Base-by-base conservation (phyloP, 257 asterid species). In the Forsythia viridissima region DNA sequence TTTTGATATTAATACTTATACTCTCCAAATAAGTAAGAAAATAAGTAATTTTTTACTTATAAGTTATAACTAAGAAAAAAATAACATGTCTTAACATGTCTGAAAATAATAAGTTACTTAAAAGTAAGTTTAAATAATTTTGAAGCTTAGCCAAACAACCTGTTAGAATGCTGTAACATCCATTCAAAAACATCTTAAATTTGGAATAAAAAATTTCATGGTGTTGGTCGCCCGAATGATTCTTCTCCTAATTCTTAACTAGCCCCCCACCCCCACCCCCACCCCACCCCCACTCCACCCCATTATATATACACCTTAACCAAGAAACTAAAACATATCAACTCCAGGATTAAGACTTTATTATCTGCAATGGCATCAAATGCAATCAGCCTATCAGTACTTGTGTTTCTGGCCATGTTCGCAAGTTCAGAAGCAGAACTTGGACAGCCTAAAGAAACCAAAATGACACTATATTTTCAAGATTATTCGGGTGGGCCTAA, bases 401-500 rank as follows among this genome's bases (percentile, higher is more conserved):
- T 82, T 68, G 37, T 77, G 55, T 52, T 82, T 73, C 12, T 86
- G 12, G 44, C 73, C 74, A 70, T 57, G 11, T 52, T 82, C 72
- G 52, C 69, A 30, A 42, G 3, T 42, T 74, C 85, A 16, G 5
- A 21, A 11, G 83, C 85, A 0, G 63, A 79, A 8, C 71, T 63
- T 8, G 68, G 55, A 67, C 84, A 79, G 37, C 83, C 67, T 63
- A 81, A 73, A 48, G 88, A 87, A 79, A 85, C 88, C 61, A 61
- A 48, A 42, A 83, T 89, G 86, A 73, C 89, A 24, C 41, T 85
- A 5, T 88, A 82, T 16, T 86, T 86, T 80, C 90, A 88, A 51
- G 92, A 89, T 34, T 81, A 77, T 46, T 87, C 91, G 0, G 92
- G 89, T 7, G 89, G 87, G 52, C 77, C 84, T 2, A 87, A 89